Conservation (phyloP, 164 flowering plant genomes). For the Malania oleifera region DNA sequence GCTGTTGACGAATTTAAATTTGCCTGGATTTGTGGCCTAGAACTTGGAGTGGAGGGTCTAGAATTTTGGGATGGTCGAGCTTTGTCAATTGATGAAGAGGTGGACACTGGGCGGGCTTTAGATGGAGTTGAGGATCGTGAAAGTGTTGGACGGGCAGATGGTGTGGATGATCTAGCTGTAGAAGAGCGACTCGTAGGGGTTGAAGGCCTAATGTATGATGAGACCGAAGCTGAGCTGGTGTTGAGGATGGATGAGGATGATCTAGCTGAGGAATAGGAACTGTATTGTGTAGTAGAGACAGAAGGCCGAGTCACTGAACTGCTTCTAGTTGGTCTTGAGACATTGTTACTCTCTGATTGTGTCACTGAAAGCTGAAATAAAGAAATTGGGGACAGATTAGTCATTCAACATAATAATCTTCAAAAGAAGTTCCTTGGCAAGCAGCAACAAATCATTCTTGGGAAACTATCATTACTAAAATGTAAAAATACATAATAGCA, state of each 20-base stretch:
- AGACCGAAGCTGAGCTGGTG: conserved; percentile 86
- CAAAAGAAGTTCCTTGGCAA: neutral
- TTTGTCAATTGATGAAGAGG: conserved; percentile 44
- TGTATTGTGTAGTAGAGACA: conserved; percentile 45
- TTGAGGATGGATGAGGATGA: conserved; percentile 64
- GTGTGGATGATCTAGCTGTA: conserved; percentile 61
- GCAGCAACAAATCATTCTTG: neutral
- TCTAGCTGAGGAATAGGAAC: conserved; percentile 46
- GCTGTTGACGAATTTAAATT: conserved; percentile 39
- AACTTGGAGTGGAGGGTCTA: conserved; percentile 84
- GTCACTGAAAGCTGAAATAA: conserved; percentile 69
- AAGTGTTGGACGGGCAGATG: conserved; percentile 47
- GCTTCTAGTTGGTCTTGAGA: conserved; percentile 68
- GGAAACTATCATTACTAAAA: too few relatives aligned
- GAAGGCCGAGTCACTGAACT: conserved; percentile 85
- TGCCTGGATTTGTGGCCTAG: conserved; percentile 58
- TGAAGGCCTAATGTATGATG: conserved; percentile 79
- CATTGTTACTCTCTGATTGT: conserved; percentile 57
- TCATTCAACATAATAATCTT: too few relatives aligned
- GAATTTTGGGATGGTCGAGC: conserved; percentile 46
- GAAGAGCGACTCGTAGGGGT: conserved; percentile 68
- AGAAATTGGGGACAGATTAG: conserved; percentile 1
- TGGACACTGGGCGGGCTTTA: conserved; percentile 45
- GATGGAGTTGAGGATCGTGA: conserved; percentile 77
- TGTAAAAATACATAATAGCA: neutral